Conservation (phyloP, 2,329 filamentous ascomycete genomes). For the Fusarium musae region DNA sequence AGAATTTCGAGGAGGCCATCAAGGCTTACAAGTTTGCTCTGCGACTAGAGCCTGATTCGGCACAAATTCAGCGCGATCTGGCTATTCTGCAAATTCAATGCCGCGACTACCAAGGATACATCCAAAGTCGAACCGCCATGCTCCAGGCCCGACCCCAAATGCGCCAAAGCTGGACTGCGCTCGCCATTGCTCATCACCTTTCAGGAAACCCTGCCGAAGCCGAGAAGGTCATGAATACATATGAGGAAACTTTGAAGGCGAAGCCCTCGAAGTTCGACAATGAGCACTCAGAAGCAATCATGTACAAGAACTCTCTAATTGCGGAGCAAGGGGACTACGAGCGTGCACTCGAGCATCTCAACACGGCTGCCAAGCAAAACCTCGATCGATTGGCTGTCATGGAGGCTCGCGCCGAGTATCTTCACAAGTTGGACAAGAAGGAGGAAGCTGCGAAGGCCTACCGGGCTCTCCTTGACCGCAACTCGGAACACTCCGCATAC, state of each 20-base stretch:
- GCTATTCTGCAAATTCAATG: constrained; percentile 95
- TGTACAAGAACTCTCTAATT: constrained; percentile 97
- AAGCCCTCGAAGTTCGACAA: constrained; percentile 81
- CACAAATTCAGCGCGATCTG: constrained; percentile 93
- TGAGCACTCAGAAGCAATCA: constrained; percentile 90
- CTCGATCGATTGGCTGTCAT: constrained; percentile 86
- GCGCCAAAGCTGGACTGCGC: constrained; percentile 96
- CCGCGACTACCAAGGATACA: constrained; percentile 93
- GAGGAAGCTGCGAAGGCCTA: constrained; percentile 87
- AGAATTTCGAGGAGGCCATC: constrained; percentile 99
- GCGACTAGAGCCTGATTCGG: constrained; percentile 90
- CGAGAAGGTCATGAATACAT: constrained; percentile 90
- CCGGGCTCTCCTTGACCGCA: constrained; percentile 82
- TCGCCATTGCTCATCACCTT: constrained; percentile 92
- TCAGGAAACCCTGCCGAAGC: constrained; percentile 86
- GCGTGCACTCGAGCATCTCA: constrained; percentile 86
- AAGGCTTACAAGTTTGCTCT: constrained; percentile 99
- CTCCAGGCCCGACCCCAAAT: constrained; percentile 83
- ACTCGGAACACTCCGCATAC: constrained; percentile 87
- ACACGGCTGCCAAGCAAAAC: constrained; percentile 79
- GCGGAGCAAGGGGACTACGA: constrained; percentile 87
- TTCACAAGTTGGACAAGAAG: constrained; percentile 79
- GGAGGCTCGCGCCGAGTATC: constrained; percentile 87
- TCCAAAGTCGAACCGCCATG: constrained; percentile 89
- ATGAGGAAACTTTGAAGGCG: constrained; percentile 90